Conservation (phyloP, 2,329 filamentous ascomycete genomes). For the Epichloe uncinata region DNA sequence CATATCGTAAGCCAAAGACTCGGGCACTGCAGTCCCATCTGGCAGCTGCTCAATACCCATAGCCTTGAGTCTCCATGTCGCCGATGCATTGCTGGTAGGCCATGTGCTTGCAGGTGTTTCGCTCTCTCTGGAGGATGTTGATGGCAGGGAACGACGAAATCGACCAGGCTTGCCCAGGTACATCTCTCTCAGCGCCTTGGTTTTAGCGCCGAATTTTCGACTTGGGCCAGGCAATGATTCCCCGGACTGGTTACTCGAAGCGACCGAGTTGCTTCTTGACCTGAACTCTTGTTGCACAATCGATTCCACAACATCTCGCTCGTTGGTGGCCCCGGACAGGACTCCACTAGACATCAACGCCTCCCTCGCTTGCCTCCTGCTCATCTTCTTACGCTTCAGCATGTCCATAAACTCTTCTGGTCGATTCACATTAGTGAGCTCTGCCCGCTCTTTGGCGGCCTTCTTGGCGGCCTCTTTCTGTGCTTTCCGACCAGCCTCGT, state of each 20-base stretch:
- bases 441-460: conserved; percentile 13
- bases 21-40: conserved; percentile 39
- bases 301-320: conserved; percentile 20
- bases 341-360: conserved; percentile 29
- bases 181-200: conserved; percentile 23
- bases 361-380: conserved; percentile 19
- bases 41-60: conserved; percentile 40
- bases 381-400: conserved; percentile 18
- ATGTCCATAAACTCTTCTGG: conserved; percentile 22
- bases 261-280: conserved; percentile 11
- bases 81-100: conserved; percentile 25
- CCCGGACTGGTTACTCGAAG: conserved; percentile 8
- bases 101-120: conserved; percentile 14
- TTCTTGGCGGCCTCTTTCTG: conserved; percentile 21
- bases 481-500: conserved; percentile 18
- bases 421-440: conserved; percentile 16
- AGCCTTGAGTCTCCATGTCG: conserved; percentile 33
- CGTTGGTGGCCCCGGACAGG: conserved; percentile 26
- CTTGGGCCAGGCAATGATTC: conserved; percentile 8
- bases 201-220: conserved; percentile 18
- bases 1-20: conserved; percentile 34
- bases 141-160: conserved; percentile 29
- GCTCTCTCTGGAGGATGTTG: conserved; percentile 16
- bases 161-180: conserved; percentile 17
- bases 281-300: conserved; percentile 20